A percentile compares a stretch with the other conserved stretches of the same genome.
These are phyloP conservation scores for Magnusiomyces suaveolens DNA, from an alignment of 1,139 yeast genomes.

Conservation along the genomic window DNA sequence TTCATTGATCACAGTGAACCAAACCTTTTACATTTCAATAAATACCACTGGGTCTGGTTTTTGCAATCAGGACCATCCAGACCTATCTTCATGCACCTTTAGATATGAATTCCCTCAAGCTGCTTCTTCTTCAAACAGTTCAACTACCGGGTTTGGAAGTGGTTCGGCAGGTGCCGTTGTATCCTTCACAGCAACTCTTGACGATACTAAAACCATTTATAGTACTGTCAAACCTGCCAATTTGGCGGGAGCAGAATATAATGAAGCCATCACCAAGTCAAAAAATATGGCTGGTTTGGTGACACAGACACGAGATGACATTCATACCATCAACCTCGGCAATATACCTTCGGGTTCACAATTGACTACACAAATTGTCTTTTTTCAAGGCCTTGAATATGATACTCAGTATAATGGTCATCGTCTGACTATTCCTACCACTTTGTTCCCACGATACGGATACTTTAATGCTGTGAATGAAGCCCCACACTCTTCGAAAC, in stretches of 20 bases:
- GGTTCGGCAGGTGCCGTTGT: slow-evolving; percentile 5
- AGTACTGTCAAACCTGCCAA: slow-evolving; percentile 3
- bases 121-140: background rate
- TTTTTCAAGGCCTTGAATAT: slow-evolving; percentile 6
- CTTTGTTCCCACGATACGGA: slow-evolving; percentile 2
- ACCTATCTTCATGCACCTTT: background rate
- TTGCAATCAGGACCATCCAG: background rate
- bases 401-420: slow-evolving; percentile 9
- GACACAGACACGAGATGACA: slow-evolving; percentile 1
- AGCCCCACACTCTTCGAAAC: background rate
- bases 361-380: slow-evolving; percentile 5
- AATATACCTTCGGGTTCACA: slow-evolving; percentile 6
- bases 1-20: background rate
- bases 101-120: background rate
- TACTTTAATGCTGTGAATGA: background rate
- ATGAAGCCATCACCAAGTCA: slow-evolving; percentile 1
- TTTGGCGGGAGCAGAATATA: slow-evolving; percentile 3
- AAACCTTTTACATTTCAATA: background rate
- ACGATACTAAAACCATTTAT: background rate
- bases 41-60: background rate
- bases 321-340: slow-evolving; percentile 2
- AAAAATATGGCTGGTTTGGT: slow-evolving; percentile 3
- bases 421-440: slow-evolving; percentile 9
- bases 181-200: slow-evolving; percentile 5
- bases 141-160: background rate